Conservation (phyloP, 306 rosid species). For the Bauhinia variegata region DNA sequence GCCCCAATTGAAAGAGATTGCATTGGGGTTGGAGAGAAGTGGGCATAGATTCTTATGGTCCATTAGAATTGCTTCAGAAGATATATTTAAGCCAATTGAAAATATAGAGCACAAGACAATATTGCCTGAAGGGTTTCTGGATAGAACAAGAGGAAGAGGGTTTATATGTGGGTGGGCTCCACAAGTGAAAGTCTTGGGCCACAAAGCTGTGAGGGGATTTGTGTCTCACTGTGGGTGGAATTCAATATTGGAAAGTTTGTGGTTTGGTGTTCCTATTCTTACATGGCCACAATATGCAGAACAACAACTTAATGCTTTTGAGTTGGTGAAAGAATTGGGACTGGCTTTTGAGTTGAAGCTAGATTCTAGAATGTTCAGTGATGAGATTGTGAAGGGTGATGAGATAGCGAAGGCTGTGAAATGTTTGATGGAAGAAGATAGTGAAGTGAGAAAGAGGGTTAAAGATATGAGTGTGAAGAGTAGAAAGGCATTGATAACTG, state of each 20-base stretch:
- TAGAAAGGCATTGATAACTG: neutral
- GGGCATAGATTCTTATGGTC: constrained; percentile 35
- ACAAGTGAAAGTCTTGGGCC: constrained; percentile 31
- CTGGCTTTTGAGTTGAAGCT: constrained; percentile 23
- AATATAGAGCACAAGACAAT: neutral
- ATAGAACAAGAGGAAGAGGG: neutral
- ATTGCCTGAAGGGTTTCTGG: constrained; percentile 27
- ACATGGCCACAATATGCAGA: constrained; percentile 35
- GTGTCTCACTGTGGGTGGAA: constrained; percentile 42
- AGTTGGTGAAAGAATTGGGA: constrained; percentile 23
- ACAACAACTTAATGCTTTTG: constrained; percentile 26
- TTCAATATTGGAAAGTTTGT: constrained; percentile 28
- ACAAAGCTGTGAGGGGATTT: constrained; percentile 13
- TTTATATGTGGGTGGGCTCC: constrained; percentile 41
- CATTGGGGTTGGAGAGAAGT: constrained; percentile 37
- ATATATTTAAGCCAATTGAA: neutral
- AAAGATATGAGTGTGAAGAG: constrained; percentile 14
- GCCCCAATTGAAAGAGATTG: constrained; percentile 45
- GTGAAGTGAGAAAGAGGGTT: constrained; percentile 18
- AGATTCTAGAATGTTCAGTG: neutral
- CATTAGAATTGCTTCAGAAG: neutral
- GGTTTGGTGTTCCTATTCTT: constrained; percentile 29
- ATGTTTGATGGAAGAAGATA: constrained; percentile 5
- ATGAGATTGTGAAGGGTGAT: neutral
- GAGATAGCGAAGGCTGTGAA: constrained; percentile 2